Base-by-base conservation (phyloP, 192 early-diverging fungal species). In the Coemansia sp. region DNA sequence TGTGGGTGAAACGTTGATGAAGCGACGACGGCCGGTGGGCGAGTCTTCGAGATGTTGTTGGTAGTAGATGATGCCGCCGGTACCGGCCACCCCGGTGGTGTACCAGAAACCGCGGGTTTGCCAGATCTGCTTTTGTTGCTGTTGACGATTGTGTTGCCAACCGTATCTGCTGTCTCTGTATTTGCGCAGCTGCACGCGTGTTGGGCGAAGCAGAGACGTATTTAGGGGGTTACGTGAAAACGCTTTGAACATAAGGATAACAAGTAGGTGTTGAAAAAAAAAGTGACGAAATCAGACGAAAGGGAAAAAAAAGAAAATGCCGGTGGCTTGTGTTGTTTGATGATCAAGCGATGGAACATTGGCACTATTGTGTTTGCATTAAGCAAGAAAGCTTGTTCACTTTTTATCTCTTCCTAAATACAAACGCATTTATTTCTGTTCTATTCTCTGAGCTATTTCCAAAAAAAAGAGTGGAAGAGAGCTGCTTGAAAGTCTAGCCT, bases 21-120 rank as follows among this genome's bases (percentile, higher is more conserved):
- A 86, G 36, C 74, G 76, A 35, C 73, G 69, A 6, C 84, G 79
- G 12, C 84, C 84, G 8, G 76, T 85, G 2, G 84, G 84, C 33
- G 80, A 82, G 22, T 73, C 71, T 41, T 79, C 76, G 4, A 79
- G 51, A 38, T 85, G 84, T 37, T 48, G 18, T 35, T 61, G 61
- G 66, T 82, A 82, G 66, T 85, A 85, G 8, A 74, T 59, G 5
- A 60, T 17, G 18, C 73, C 68, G 17, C 53, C 66, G 1, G 58
- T 51, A 5, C 71, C 69, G 9, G 63, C 71, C 3, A 59, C 51
- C 12, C 71, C 76, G 8, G 72, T 33, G 1, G 7, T 22, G 62
- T 78, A 74, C 79, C 76, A 81, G 69, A 85, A 76, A 2, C 38
- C 3, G 22, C 67, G 75, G 1, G 35, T 68, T 1, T 71, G 67